These are phyloP conservation scores for Tulasnella sp. DNA, from an alignment of 768 basidiomycete species.

Conservation along the genomic window DNA sequence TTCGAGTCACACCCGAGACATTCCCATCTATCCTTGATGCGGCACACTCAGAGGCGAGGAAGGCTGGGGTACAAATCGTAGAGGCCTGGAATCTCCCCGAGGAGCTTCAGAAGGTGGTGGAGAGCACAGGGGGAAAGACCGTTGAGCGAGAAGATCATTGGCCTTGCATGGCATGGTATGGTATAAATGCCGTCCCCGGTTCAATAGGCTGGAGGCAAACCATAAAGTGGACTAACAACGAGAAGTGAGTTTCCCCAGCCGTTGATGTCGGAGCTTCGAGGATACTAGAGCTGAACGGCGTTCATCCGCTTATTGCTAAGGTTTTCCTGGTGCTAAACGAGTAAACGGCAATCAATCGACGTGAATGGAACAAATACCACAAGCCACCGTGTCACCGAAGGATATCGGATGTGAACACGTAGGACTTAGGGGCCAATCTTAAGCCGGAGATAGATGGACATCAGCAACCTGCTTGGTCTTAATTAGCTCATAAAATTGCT, in stretches of 20 bases:
- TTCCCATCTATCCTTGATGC: slow-evolving; percentile 35
- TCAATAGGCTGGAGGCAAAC: slow-evolving; percentile 20
- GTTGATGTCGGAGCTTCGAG: background rate
- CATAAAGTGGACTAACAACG: slow-evolving; percentile 44
- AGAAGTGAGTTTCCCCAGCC: slow-evolving; percentile 34
- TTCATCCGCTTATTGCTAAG: slow-evolving; percentile 24
- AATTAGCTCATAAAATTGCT: too few species aligned
- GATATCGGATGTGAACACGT: too few species aligned
- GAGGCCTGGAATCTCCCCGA: slow-evolving; percentile 44
- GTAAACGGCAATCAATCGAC: too few species aligned
- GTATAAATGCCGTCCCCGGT: slow-evolving; percentile 27
- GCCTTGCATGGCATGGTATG: slow-evolving; percentile 46
- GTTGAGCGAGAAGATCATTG: slow-evolving; percentile 36
- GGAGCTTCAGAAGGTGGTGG: slow-evolving; percentile 28
- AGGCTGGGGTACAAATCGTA: slow-evolving; percentile 33
- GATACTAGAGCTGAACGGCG: background rate
- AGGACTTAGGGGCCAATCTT: too few species aligned
- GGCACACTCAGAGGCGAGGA: slow-evolving; percentile 34
- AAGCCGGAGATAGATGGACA: too few species aligned
- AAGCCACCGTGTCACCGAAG: too few species aligned
- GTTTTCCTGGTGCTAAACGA: slow-evolving; percentile 38
- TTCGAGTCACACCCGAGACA: slow-evolving; percentile 30
- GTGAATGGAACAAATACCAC: too few species aligned
- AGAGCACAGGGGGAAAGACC: slow-evolving; percentile 31
- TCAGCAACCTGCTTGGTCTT: too few species aligned